Base-by-base conservation (phyloP, 768 basidiomycete genomes). In the Amanita pallidorosea region DNA sequence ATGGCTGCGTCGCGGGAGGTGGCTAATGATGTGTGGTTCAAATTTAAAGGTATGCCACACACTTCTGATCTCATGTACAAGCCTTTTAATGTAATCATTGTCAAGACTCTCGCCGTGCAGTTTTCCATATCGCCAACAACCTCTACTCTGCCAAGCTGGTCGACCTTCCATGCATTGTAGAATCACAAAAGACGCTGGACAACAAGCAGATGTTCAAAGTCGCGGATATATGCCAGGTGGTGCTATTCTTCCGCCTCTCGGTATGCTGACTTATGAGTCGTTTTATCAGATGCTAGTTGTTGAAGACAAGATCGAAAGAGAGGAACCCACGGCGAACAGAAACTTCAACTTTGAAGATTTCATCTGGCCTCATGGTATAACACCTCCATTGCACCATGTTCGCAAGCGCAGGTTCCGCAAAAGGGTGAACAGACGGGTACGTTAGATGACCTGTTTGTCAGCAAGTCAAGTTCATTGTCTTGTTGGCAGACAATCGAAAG, bases 151-250 rank as follows among this genome's bases (percentile, higher is more conserved):
- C 95, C 18, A 98, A 97, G 66, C 78, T 99, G 20, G 96, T 98
- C 52, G 96, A 99, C 65, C 71, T 99, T 41, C 96, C 96, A 2
- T 89, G 88, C 65, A 80, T 99, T 47, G 75, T 94, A 55, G 96
- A 99, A 62, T 80, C 89, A 11, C 94, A 98, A 66, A 97, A 97
- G 73, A 92, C 95, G 2, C 67, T 95, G 45, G 96, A 98, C 67
- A 88, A 84, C 63, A 92, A 94, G 64, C 92, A 96, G 61, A 86
- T 96, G 81, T 96, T 98, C 74, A 99, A 99, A 67, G 89, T 94
- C 5, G 94, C 93, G 35, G 96, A 99, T 63, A 95, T 99, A 68
- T 95, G 89, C 70, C 94, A 96, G 80, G 91, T 92, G 58, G 58
- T 15, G 58, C 55, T 52, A 45, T 18, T 44, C 42, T 45, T 34